These are phyloP conservation scores for Saturnispora sanitii DNA, from an alignment of 805 yeast species.

Conservation along the genomic window DNA sequence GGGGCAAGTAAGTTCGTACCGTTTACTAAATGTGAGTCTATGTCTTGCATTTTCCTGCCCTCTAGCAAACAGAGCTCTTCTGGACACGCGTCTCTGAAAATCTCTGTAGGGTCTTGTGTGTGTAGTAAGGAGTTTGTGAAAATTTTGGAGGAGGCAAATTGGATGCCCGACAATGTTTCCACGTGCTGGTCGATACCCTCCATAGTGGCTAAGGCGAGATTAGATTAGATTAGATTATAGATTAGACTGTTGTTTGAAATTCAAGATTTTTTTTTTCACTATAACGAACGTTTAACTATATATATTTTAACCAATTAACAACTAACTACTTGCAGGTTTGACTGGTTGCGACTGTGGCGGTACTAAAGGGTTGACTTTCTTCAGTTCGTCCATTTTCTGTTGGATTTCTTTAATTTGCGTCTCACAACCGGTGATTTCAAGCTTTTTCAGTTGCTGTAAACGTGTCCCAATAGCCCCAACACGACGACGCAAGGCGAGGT, in stretches of 20 bases:
- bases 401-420: constrained; percentile 13
- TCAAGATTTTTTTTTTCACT: background rate
- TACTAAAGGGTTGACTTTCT: background rate
- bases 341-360: background rate
- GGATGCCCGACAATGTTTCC: background rate
- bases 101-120: constrained; percentile 12
- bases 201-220: background rate
- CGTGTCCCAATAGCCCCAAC: constrained; percentile 37
- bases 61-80: constrained; percentile 12
- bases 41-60: constrained; percentile 9
- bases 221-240: too few relatives aligned
- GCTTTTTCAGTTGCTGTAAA: constrained; percentile 24
- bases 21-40: constrained; percentile 11
- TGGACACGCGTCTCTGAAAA: constrained; percentile 12
- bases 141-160: constrained; percentile 8
- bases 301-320: background rate
- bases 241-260: background rate
- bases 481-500: constrained; percentile 83
- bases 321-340: background rate
- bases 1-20: background rate
- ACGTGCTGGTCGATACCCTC: background rate
- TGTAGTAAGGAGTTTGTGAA: constrained; percentile 13
- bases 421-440: constrained; percentile 25
- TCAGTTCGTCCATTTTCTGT: constrained; percentile 10
- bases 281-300: background rate